Percentiles rank a stretch among this genome's conserved stretches.
phyloP scores from a whole-genome alignment of 192 early-diverging fungal genomes.

The Backusella australiensis region DNA sequence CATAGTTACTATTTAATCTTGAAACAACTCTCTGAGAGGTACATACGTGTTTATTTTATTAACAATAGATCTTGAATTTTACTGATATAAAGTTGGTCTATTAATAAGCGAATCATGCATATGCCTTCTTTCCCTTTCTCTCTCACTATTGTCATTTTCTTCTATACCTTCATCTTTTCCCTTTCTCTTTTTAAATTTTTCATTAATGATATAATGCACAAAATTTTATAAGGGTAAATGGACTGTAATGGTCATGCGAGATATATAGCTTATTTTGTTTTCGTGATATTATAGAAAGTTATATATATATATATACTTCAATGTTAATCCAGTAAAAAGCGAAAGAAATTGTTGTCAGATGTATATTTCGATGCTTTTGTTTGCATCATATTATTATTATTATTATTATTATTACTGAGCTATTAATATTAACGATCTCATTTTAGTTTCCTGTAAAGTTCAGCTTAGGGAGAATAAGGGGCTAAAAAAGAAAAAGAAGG shows the following conservation, averaged over 20 bases:
- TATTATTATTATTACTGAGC: not conserved
- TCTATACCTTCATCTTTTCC: not conserved
- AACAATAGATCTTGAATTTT: not conserved
- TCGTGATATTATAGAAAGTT: not conserved
- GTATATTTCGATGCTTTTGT: constrained; percentile 6
- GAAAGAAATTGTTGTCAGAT: not conserved
- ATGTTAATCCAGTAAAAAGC: not conserved
- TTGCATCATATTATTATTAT: not conserved
- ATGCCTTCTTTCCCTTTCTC: not conserved
- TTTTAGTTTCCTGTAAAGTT: not conserved
- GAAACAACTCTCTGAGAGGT: not conserved
- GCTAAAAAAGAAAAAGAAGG: not conserved
- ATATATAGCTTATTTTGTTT: not conserved
- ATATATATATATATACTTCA: not conserved
- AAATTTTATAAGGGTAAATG: too few relatives aligned
- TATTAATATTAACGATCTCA: too few relatives aligned
- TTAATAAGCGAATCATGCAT: not conserved
- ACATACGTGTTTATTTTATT: not conserved
- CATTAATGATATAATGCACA: too few relatives aligned
- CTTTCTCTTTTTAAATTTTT: not conserved
- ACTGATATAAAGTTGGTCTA: not conserved
- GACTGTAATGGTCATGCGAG: too few relatives aligned
- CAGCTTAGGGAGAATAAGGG: not conserved
- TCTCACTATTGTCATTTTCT: not conserved
- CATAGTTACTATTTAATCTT: not conserved